A percentile compares a stretch with the other conserved stretches of the same genome.
Conservation (phyloP, 2,329 filamentous ascomycete species). For the Trichophyton simii region DNA sequence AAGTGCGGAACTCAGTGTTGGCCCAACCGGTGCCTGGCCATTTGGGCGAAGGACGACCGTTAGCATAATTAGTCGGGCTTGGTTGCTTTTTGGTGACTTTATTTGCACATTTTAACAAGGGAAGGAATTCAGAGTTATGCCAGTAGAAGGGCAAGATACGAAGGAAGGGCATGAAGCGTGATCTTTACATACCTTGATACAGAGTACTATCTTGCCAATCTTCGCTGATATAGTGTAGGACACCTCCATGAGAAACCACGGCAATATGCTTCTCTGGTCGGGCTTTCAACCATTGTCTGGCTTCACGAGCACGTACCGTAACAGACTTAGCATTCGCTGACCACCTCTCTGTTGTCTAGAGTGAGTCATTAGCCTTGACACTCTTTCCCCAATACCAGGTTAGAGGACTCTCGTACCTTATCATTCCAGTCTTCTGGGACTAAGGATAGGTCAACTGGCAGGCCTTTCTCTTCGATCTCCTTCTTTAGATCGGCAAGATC, state of each 20-base stretch:
- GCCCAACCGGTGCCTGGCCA: constrained; percentile 55
- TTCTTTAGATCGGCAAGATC: constrained; percentile 41
- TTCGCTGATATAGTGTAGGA: constrained; percentile 72
- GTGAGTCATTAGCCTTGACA: background rate
- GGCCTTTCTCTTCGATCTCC: constrained; percentile 46
- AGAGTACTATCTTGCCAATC: constrained; percentile 55
- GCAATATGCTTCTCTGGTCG: constrained; percentile 54
- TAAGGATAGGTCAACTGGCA: constrained; percentile 49
- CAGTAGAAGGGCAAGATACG: constrained; percentile 1
- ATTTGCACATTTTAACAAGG: constrained; percentile 3
- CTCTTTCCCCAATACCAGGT: background rate
- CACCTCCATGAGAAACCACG: constrained; percentile 70
- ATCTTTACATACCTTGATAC: constrained; percentile 30
- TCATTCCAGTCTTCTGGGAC: constrained; percentile 59
- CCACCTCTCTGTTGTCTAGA: constrained; percentile 30
- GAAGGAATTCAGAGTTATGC: background rate
- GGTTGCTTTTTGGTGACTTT: constrained; percentile 15
- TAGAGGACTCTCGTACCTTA: constrained; percentile 38
- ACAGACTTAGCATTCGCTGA: constrained; percentile 41
- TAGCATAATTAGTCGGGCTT: constrained; percentile 15
- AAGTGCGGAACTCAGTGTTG: constrained; percentile 62
- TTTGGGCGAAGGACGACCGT: constrained; percentile 11
- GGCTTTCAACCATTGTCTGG: constrained; percentile 45
- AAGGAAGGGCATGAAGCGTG: background rate
- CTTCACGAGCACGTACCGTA: constrained; percentile 47